These are phyloP conservation scores for Eucalyptus shirleyi DNA, from an alignment of 345 rosid species.

Conservation along the genomic window DNA sequence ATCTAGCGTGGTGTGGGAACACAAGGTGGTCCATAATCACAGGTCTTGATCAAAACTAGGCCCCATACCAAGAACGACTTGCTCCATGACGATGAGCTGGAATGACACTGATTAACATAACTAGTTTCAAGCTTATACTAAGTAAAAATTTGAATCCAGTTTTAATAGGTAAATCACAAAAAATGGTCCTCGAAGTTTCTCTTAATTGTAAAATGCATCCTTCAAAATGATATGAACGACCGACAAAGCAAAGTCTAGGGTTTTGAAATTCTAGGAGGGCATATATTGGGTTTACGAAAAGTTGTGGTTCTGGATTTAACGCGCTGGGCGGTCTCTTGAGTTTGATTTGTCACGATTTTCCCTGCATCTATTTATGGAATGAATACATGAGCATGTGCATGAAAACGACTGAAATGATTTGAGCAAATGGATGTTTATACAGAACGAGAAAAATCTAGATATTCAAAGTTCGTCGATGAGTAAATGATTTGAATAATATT, in stretches of 20 bases:
- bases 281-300: not conserved
- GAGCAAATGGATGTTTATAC: not conserved
- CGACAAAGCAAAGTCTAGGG: not conserved
- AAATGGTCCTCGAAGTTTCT: not conserved
- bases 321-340: not conserved
- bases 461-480: not conserved
- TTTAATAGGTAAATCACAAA: not conserved
- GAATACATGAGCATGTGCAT: not conserved
- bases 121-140: not conserved
- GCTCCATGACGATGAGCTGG: not conserved
- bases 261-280: not conserved
- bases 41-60: not conserved
- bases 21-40: not conserved
- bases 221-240: not conserved
- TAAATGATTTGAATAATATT: not conserved
- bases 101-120: not conserved
- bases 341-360: not conserved
- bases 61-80: not conserved
- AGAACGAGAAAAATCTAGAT: not conserved
- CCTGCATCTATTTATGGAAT: not conserved
- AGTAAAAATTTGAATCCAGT: not conserved
- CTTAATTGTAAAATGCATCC: not conserved
- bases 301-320: not conserved
- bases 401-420: not conserved
- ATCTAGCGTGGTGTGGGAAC: not conserved